A percentile compares a stretch with the other conserved stretches of the same genome.
These are phyloP conservation scores for Usnea hakonensis DNA, from an alignment of 495 filamentous ascomycete genomes.

Conservation along the genomic window DNA sequence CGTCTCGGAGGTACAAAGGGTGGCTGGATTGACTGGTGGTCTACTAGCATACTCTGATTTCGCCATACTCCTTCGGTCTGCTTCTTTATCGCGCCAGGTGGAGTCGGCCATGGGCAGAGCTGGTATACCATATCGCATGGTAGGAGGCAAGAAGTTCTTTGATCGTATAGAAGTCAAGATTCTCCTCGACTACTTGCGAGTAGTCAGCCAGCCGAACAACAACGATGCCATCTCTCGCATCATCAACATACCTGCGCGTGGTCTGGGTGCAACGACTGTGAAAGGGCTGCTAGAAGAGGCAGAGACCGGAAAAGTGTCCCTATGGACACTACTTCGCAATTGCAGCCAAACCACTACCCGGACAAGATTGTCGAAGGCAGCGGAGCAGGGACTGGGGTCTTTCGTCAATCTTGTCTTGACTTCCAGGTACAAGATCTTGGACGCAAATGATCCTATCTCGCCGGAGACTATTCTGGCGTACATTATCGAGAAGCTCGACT, in stretches of 20 bases:
- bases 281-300: constrained; percentile 66
- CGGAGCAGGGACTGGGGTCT: constrained; percentile 55
- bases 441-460: constrained; percentile 40
- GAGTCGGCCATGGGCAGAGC: constrained; percentile 77
- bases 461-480: constrained; percentile 66
- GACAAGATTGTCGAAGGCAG: constrained; percentile 58
- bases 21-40: constrained; percentile 59
- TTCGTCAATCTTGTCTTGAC: constrained; percentile 58
- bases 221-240: constrained; percentile 82
- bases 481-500: constrained; percentile 64
- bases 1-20: constrained; percentile 72
- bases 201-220: constrained; percentile 77
- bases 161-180: constrained; percentile 87
- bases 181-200: constrained; percentile 79
- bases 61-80: constrained; percentile 79
- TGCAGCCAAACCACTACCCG: constrained; percentile 58
- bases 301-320: constrained; percentile 49
- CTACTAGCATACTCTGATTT: constrained; percentile 70
- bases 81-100: constrained; percentile 73
- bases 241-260: constrained; percentile 75
- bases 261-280: constrained; percentile 75
- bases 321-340: constrained; percentile 68
- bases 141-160: constrained; percentile 86
- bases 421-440: constrained; percentile 50
- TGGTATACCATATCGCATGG: constrained; percentile 89